Evolutionary conservation across 2,329 filamentous ascomycete species (phyloP).

Genomic region (Chaetomium olivaceum): DNA sequence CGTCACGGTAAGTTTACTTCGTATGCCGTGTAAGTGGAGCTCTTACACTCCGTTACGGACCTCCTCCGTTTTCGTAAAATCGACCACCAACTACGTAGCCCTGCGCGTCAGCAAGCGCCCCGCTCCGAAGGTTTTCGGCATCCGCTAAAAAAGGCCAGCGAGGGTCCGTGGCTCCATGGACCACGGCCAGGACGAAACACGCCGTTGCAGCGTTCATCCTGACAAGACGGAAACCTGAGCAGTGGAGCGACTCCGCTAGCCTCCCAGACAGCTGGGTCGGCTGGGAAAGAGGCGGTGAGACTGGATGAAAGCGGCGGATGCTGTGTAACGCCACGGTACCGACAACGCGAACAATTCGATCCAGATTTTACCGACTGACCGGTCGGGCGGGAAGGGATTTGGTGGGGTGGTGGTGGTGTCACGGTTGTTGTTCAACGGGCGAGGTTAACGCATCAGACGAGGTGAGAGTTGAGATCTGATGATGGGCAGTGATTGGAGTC

Average conservation of each 20-base stretch:
- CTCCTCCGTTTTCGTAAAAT: neutral
- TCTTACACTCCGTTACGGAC: neutral
- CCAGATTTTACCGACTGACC: neutral
- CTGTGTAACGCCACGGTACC: neutral
- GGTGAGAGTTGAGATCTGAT: neutral
- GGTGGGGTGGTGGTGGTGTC: too few species aligned
- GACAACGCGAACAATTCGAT: neutral
- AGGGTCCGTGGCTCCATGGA: neutral
- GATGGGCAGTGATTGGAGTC: neutral
- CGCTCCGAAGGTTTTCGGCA: too few species aligned
- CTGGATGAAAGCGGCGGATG: neutral
- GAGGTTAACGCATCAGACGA: neutral
- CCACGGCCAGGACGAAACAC: neutral
- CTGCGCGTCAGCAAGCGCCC: too few species aligned
- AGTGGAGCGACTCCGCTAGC: conserved; percentile 6
- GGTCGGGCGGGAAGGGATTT: neutral
- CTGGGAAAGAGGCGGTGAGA: conserved; percentile 16
- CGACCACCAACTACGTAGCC: too few species aligned
- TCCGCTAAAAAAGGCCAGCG: too few species aligned
- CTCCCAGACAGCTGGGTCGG: conserved; percentile 17
- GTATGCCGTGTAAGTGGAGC: neutral
- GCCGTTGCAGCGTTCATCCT: conserved; percentile 15
- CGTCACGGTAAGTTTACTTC: neutral
- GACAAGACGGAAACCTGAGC: neutral
- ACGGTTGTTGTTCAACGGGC: neutral